These are phyloP conservation scores for Schizopora paradoxa DNA, from an alignment of 1,284 basidiomycete genomes.

Conservation along the genomic window DNA sequence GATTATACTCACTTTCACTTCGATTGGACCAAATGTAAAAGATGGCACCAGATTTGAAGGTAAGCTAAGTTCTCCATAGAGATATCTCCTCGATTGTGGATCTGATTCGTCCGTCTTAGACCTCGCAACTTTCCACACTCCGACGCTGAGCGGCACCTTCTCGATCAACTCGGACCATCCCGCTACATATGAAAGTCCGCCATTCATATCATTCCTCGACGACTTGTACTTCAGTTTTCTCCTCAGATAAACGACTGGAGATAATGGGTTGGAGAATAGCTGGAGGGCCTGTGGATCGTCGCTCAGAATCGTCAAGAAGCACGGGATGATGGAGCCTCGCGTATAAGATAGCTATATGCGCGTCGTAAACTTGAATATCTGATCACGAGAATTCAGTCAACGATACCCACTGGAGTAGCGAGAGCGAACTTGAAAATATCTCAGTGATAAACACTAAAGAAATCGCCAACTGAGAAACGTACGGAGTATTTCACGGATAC, in stretches of 20 bases:
- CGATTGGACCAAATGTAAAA: constrained; percentile 11
- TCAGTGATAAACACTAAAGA: too few relatives aligned
- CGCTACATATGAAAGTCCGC: constrained; percentile 6
- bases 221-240: constrained; percentile 7
- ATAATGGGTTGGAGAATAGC: constrained; percentile 1
- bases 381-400: neutral
- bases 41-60: constrained; percentile 5
- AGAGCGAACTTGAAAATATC: constrained; percentile 11
- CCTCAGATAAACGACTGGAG: constrained; percentile 3
- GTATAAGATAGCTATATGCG: constrained; percentile 11
- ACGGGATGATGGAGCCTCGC: constrained; percentile 11
- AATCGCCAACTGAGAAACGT: neutral
- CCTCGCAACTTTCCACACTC: neutral
- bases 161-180: too few relatives aligned
- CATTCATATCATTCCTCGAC: too few relatives aligned
- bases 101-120: too few relatives aligned
- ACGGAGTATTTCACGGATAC: constrained; percentile 10
- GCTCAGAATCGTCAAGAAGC: constrained; percentile 8
- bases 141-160: neutral
- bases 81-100: neutral
- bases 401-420: constrained; percentile 7
- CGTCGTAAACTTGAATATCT: neutral
- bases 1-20: constrained; percentile 6
- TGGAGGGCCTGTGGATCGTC: constrained; percentile 6
- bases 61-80: constrained; percentile 12